Base-by-base conservation (phyloP, 305 asterid genomes). In the Fraxinus baroniana region DNA sequence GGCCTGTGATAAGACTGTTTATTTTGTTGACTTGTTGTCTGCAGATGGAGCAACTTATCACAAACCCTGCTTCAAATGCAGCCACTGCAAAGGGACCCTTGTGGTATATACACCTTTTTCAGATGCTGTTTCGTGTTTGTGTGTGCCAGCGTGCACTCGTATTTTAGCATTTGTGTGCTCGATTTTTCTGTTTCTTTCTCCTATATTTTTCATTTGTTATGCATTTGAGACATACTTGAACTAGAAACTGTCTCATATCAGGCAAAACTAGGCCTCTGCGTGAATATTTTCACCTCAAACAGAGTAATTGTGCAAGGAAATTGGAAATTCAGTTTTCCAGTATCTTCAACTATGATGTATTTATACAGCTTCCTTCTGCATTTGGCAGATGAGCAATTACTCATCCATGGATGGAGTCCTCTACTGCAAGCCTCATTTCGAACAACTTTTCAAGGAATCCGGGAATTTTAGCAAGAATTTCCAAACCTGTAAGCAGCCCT, bases 381-480 rank as follows among this genome's bases (percentile, higher is more conserved):
- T 20, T 7, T 84, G 75, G 70, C 87, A 95, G 99, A 95, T 95
- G 99, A 93, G 98, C 91, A 95, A 92, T 86, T 95, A 95, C 87
- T 95, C 97, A 17, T 95, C 99, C 83, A 95, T 95, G 99, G 98
- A 95, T 89, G 99, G 99, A 83, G 91, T 93, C 86, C 92, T 93
- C 77, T 95, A 93, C 86, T 95, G 98, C 95, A 95, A 95, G 88
- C 17, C 99, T 78, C 99, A 95, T 85, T 95, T 95, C 55, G 98
- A 95, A 75, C 92, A 89, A 78, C 90, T 90, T 46, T 87, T 81
- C 82, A 89, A 89, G 88, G 91, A 85, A 86, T 88, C 91, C 24
- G 93, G 90, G 32, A 89, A 88, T 83, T 89, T 91, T 70, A 89
- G 90, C 91, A 87, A 83, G 92, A 95, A 94, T 74, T 95, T 95